phyloP scores from a whole-genome alignment of 306 rosid species.

The Pterocarpus santalinus region DNA sequence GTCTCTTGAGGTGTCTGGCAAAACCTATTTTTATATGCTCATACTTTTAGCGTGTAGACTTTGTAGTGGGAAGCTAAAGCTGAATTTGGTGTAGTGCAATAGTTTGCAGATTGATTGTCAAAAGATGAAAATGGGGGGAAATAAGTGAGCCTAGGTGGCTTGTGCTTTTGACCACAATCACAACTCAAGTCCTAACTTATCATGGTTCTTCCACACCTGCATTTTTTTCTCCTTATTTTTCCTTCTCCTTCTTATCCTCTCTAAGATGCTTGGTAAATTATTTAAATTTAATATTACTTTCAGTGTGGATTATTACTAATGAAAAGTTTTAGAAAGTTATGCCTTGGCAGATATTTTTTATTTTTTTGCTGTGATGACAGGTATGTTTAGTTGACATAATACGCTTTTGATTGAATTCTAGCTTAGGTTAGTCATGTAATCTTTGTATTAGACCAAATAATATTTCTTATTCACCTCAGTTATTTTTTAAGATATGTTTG shows the following conservation, averaged over 20 bases:
- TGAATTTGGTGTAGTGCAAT: background rate
- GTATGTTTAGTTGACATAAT: constrained; percentile 8
- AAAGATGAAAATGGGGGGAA: background rate
- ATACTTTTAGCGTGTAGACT: constrained; percentile 14
- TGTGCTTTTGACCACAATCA: constrained; percentile 12
- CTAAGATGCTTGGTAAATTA: background rate
- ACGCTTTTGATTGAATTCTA: background rate
- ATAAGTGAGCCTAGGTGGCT: constrained; percentile 10
- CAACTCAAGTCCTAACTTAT: constrained; percentile 3
- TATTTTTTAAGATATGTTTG: too few relatives aligned
- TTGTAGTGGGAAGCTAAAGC: constrained; percentile 3
- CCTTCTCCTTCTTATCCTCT: background rate
- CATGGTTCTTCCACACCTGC: constrained; percentile 4
- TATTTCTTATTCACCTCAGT: background rate
- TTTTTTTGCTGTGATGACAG: background rate
- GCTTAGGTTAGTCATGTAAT: constrained; percentile 14
- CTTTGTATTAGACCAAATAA: background rate
- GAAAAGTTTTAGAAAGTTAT: background rate
- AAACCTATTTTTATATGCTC: constrained; percentile 29
- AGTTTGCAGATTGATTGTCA: background rate
- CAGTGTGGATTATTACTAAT: background rate
- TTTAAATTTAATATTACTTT: background rate
- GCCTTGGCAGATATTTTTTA: constrained; percentile 20
- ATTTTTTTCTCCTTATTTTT: background rate
- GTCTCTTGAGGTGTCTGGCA: constrained; percentile 20